These are phyloP conservation scores for Linum usitatissimum DNA, from an alignment of 345 rosid species.

Conservation along the genomic window DNA sequence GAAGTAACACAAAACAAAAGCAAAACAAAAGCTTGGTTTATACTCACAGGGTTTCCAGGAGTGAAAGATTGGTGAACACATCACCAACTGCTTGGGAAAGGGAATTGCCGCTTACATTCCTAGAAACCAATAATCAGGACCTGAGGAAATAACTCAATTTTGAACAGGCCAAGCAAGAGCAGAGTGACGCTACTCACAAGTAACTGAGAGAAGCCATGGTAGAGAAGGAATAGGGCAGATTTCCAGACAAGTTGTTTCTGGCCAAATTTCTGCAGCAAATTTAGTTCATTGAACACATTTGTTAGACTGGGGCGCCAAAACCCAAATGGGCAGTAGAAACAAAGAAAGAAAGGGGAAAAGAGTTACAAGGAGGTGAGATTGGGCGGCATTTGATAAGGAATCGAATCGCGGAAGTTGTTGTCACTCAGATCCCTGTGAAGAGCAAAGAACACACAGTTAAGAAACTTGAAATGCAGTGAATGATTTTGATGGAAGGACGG, in stretches of 20 bases:
- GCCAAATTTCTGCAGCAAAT: constrained; percentile 76
- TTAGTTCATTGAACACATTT: constrained; percentile 3
- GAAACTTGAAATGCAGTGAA: not conserved
- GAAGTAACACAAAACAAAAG: not conserved
- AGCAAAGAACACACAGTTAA: constrained; percentile 13
- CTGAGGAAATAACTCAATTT: constrained; percentile 8
- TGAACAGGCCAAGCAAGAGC: constrained; percentile 15
- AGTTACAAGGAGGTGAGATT: constrained; percentile 92
- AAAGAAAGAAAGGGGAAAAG: constrained; percentile 10
- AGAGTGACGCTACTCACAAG: constrained; percentile 41
- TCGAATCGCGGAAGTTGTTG: constrained; percentile 66
- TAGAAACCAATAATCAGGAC: constrained; percentile 14
- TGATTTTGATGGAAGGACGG: not conserved
- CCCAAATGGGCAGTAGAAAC: not conserved
- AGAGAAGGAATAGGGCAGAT: constrained; percentile 85
- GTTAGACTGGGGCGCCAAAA: constrained; percentile 8
- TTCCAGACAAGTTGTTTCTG: constrained; percentile 68
- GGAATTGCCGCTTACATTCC: constrained; percentile 78
- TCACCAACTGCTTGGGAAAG: constrained; percentile 62
- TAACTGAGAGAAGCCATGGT: constrained; percentile 56
- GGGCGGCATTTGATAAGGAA: constrained; percentile 92
- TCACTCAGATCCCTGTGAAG: constrained; percentile 70
- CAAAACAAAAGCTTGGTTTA: constrained; percentile 27
- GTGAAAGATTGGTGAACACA: constrained; percentile 43
- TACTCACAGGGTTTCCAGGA: constrained; percentile 70